phyloP scores from a whole-genome alignment of 2,329 filamentous ascomycete species.

The Neopestalotiopsis rosae region DNA sequence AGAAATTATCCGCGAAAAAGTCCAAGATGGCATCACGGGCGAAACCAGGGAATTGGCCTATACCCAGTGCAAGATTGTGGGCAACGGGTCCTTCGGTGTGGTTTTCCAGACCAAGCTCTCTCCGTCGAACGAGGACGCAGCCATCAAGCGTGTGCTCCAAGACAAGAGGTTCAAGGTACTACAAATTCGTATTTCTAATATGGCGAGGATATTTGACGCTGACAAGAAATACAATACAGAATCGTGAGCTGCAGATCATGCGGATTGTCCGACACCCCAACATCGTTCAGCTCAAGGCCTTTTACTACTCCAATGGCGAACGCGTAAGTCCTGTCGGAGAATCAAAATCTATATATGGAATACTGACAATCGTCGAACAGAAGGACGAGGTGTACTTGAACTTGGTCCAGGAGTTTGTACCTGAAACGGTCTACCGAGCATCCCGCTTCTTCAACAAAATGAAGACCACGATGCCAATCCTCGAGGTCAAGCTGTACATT shows the following conservation, averaged over 20 bases:
- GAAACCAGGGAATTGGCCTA: constrained; percentile 97
- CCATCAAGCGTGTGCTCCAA: constrained; percentile 98
- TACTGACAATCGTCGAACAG: constrained; percentile 47
- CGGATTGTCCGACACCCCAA: constrained; percentile 98
- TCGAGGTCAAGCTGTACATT: constrained; percentile 99
- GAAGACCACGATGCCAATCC: constrained; percentile 99
- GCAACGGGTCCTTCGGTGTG: constrained; percentile 97
- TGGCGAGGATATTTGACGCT: not conserved
- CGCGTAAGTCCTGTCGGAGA: constrained; percentile 66
- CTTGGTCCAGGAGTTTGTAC: constrained; percentile 95
- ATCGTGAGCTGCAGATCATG: constrained; percentile 99
- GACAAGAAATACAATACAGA: constrained; percentile 58
- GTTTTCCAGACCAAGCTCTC: constrained; percentile 99
- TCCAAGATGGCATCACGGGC: constrained; percentile 96
- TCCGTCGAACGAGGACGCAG: constrained; percentile 96
- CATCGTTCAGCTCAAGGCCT: constrained; percentile 98
- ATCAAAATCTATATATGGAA: not conserved
- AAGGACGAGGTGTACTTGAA: constrained; percentile 99
- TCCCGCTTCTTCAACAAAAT: constrained; percentile 99
- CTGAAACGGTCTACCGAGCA: constrained; percentile 96
- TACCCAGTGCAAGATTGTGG: constrained; percentile 99
- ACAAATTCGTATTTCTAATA: constrained; percentile 13
- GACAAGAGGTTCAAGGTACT: constrained; percentile 99
- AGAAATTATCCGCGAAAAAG: constrained; percentile 99
- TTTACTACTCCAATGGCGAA: constrained; percentile 99